Percentiles rank a stretch among this genome's conserved stretches.
Evolutionary conservation across 2,329 filamentous ascomycete genomes (phyloP).

Genomic region (Colletotrichum musae): DNA sequence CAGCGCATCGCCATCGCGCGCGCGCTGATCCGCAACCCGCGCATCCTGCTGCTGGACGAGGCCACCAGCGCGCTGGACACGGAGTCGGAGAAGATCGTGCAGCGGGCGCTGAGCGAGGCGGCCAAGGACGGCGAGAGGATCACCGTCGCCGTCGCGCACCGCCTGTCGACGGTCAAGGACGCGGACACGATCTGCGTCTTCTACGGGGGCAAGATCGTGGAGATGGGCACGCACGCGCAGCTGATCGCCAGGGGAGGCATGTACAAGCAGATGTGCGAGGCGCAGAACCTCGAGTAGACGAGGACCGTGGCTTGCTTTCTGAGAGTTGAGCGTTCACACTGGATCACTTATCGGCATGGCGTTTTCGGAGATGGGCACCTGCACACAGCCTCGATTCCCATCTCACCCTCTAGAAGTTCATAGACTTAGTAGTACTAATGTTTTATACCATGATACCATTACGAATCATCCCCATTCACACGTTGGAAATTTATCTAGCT

Average conservation of each 20-base stretch:
- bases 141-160: slow-evolving; percentile 77
- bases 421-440: slow-evolving; percentile 8
- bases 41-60: slow-evolving; percentile 80
- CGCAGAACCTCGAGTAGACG: slow-evolving; percentile 56
- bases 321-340: slow-evolving; percentile 2
- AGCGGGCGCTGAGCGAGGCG: slow-evolving; percentile 68
- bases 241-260: slow-evolving; percentile 63
- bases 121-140: slow-evolving; percentile 55
- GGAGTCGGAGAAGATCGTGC: slow-evolving; percentile 76
- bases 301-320: neutral
- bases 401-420: neutral
- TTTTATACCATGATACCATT: neutral
- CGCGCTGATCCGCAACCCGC: slow-evolving; percentile 76
- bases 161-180: slow-evolving; percentile 69
- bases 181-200: slow-evolving; percentile 75
- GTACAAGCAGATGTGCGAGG: slow-evolving; percentile 69
- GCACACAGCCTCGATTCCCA: slow-evolving; percentile 2
- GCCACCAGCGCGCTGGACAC: slow-evolving; percentile 77
- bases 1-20: slow-evolving; percentile 82
- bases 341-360: slow-evolving; percentile 5
- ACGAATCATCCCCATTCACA: neutral
- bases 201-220: slow-evolving; percentile 68
- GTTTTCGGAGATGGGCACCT: slow-evolving; percentile 3
- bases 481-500: too few relatives aligned
- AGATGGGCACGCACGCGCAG: slow-evolving; percentile 73